These are phyloP conservation scores for Boletus tylopilopsis DNA, from an alignment of 768 basidiomycete species.

Conservation along the genomic window DNA sequence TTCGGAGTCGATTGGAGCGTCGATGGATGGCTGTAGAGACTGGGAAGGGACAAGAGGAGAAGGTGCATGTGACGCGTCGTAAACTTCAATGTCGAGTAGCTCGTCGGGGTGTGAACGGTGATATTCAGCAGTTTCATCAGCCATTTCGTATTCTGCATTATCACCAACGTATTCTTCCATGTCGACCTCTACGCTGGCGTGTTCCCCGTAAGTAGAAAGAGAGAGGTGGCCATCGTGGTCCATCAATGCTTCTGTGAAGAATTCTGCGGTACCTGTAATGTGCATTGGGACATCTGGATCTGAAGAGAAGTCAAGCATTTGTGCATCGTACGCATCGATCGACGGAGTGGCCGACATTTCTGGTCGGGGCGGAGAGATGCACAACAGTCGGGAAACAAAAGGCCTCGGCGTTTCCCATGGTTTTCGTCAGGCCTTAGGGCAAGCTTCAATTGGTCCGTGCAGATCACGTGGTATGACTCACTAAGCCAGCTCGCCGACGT, in stretches of 20 bases:
- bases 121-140: slow-evolving; percentile 31
- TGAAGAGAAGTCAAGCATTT: slow-evolving; percentile 56
- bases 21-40: slow-evolving; percentile 12
- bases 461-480: slow-evolving; percentile 20
- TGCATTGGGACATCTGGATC: slow-evolving; percentile 64
- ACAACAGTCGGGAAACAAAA: slow-evolving; percentile 12
- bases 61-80: slow-evolving; percentile 34
- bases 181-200: slow-evolving; percentile 56
- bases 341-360: slow-evolving; percentile 29
- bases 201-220: slow-evolving; percentile 25
- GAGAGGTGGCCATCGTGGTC: slow-evolving; percentile 47
- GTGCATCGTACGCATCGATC: slow-evolving; percentile 55
- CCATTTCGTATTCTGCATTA: slow-evolving; percentile 47
- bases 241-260: slow-evolving; percentile 55
- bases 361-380: slow-evolving; percentile 13
- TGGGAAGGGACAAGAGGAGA: slow-evolving; percentile 25
- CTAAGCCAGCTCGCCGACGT: neutral
- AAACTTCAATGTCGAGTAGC: slow-evolving; percentile 38
- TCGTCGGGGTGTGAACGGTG: slow-evolving; percentile 24
- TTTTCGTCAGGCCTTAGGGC: slow-evolving; percentile 22
- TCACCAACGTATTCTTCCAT: slow-evolving; percentile 55
- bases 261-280: slow-evolving; percentile 38
- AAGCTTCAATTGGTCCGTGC: slow-evolving; percentile 28
- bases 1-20: slow-evolving; percentile 18
- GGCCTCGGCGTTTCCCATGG: slow-evolving; percentile 15